Conservation (phyloP, 192 early-diverging fungal species). For the Coemansia nantahalensis region DNA sequence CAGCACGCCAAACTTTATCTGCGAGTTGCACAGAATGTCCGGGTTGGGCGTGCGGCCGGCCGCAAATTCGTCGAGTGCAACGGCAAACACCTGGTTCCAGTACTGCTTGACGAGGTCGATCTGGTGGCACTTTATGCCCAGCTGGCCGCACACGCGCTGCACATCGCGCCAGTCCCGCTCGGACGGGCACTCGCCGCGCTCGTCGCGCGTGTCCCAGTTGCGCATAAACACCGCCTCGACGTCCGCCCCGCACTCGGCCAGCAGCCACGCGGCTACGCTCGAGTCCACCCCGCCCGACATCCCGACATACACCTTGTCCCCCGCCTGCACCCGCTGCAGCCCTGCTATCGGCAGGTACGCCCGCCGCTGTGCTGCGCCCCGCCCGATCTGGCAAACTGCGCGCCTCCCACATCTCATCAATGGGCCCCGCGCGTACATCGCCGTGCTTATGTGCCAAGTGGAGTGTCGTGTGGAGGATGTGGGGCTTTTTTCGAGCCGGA, state of each 20-base stretch:
- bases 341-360: too few relatives aligned
- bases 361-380: too few relatives aligned
- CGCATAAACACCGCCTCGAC: slow-evolving; percentile 89
- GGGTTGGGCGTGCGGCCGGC: slow-evolving; percentile 85
- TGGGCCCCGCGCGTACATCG: too few relatives aligned
- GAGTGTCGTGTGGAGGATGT: too few relatives aligned
- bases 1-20: slow-evolving; percentile 94
- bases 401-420: too few relatives aligned
- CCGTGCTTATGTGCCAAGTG: too few relatives aligned
- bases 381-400: too few relatives aligned
- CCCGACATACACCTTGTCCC: slow-evolving; percentile 64
- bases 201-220: slow-evolving; percentile 91
- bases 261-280: slow-evolving; percentile 75
- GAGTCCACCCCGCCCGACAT: slow-evolving; percentile 98
- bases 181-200: slow-evolving; percentile 71
- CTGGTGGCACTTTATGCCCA: slow-evolving; percentile 63
- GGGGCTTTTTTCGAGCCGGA: too few relatives aligned
- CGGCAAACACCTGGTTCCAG: slow-evolving; percentile 87
- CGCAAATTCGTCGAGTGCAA: slow-evolving; percentile 69
- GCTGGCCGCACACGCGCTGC: slow-evolving; percentile 61
- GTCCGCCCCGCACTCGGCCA: slow-evolving; percentile 59
- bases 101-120: slow-evolving; percentile 86
- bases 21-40: slow-evolving; percentile 84
- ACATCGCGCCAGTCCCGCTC: slow-evolving; percentile 78
- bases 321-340: slow-evolving; percentile 1